Base-by-base conservation (phyloP, 169 alveolate species). In the Blepharisma undulans region DNA sequence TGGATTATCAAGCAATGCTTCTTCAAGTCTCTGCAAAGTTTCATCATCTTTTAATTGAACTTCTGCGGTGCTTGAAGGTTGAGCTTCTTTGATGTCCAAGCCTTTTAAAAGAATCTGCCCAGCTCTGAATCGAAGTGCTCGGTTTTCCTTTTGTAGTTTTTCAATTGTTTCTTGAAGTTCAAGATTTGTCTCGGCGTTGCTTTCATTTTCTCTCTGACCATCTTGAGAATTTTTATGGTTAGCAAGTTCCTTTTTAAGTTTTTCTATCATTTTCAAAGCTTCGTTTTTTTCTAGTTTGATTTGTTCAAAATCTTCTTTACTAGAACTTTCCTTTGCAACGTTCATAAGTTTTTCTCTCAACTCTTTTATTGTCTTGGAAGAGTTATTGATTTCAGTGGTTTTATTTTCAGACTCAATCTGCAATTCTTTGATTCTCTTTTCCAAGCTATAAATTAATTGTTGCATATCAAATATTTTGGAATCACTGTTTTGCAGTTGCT, bases 61-160 rank as follows among this genome's bases (percentile, higher is more conserved):
- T 33, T 86, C 61, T 34, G 60, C 60, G 3, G 32, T 36, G 22
- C 59, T 30, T 18, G 88, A n/a, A n/a, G n/a, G n/a, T 61, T 76
- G 36, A n/a, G 78, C 77, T 2, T 91, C 92, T 76, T 66, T 86
- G 14, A 48, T 10, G 29, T 91, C 94, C 3, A 92, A 33, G 5
- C 90, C 79, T 16, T 25, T 30, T n/a, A 92, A 33, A 48, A 92
- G 88, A 10, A 92, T 36, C 29, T 92, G 89, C 7, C 94, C 94
- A 25, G 94, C 94, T 30, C 80, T 92, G 29, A 92, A 92, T 74
- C 94, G 87, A 10, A 92, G 34, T 18, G 84, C 88, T 88, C 92
- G 76, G 66, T 92, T 76, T 30, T 85, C 89, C 6, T 22, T 7
- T 33, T 34, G 6, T 6, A 82, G 60, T 12, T 22, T 82, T 82